These are phyloP conservation scores for Haplosporangium sp. DNA, from an alignment of 371 early-diverging fungal genomes.

Conservation along the genomic window DNA sequence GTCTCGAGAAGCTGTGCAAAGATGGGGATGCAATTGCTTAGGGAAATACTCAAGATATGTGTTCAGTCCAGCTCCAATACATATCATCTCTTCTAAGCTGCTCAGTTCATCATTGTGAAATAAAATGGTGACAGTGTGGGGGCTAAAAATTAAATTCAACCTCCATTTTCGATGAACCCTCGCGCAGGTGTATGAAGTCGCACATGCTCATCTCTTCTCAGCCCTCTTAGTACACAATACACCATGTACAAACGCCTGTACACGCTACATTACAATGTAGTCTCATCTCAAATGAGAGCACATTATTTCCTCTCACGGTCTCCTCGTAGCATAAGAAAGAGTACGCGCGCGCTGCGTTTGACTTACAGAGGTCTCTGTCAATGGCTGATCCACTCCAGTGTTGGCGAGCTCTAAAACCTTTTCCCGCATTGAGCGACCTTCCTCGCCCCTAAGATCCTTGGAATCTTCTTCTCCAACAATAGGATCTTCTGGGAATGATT, in stretches of 20 bases:
- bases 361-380: constrained; percentile 76
- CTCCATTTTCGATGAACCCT: not conserved
- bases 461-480: constrained; percentile 97
- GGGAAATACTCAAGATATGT: not conserved
- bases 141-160: not conserved
- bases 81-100: not conserved
- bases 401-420: constrained; percentile 87
- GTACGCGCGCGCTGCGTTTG: not conserved
- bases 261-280: no score
- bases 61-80: not conserved
- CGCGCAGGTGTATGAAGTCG: no score
- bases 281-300: no score
- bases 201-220: no score
- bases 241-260: no score
- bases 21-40: not conserved
- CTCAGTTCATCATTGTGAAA: constrained; percentile 30
- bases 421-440: constrained; percentile 71
- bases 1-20: constrained; percentile 74
- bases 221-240: no score
- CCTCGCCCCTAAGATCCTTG: constrained; percentile 81
- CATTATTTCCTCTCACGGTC: no score
- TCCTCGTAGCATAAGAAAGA: not conserved
- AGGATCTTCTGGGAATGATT: constrained; percentile 85
- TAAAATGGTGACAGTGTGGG: constrained; percentile 32
- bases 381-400: constrained; percentile 67